These are phyloP conservation scores for Fusarium zealandicum DNA, from an alignment of 2,329 filamentous ascomycete species.

Conservation along the genomic window DNA sequence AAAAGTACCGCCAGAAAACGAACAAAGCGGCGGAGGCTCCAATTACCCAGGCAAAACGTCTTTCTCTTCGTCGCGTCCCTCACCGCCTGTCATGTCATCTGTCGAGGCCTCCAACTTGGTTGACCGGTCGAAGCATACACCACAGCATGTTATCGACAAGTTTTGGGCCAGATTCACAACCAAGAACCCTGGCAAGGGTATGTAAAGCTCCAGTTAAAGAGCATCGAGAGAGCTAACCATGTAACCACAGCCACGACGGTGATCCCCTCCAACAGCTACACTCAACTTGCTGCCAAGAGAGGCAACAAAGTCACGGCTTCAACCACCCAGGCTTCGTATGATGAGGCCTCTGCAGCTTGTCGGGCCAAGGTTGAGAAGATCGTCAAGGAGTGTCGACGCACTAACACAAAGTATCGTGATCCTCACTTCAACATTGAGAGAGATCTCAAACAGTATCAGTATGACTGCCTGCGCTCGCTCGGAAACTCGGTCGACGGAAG, in stretches of 20 bases:
- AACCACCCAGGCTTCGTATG: slow-evolving; percentile 71
- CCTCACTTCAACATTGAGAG: slow-evolving; percentile 86
- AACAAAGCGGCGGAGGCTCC: too few relatives aligned
- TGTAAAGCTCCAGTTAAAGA: too few relatives aligned
- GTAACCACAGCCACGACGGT: slow-evolving; percentile 69
- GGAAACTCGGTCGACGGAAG: slow-evolving; percentile 42
- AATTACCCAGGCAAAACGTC: too few relatives aligned
- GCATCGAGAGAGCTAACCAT: not conserved
- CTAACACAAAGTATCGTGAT: slow-evolving; percentile 87
- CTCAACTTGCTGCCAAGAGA: slow-evolving; percentile 64
- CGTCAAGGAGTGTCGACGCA: slow-evolving; percentile 70
- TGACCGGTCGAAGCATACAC: slow-evolving; percentile 56
- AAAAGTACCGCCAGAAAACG: too few relatives aligned
- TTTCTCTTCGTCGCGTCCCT: slow-evolving; percentile 13
- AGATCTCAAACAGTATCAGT: slow-evolving; percentile 69
- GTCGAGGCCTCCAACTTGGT: slow-evolving; percentile 16
- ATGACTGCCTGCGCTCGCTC: slow-evolving; percentile 59
- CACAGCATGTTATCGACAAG: slow-evolving; percentile 73
- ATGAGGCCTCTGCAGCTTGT: slow-evolving; percentile 75
- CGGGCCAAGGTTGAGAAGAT: slow-evolving; percentile 69
- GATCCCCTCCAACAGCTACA: slow-evolving; percentile 72
- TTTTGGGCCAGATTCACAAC: slow-evolving; percentile 78
- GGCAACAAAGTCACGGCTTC: slow-evolving; percentile 62
- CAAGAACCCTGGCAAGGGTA: slow-evolving; percentile 73
- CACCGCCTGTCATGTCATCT: slow-evolving; percentile 6